Evolutionary conservation across 2,329 filamentous ascomycete species (phyloP), one percentile per base, ranked within the genome.

Genomic region (Hirsutella thompsonii): DNA sequence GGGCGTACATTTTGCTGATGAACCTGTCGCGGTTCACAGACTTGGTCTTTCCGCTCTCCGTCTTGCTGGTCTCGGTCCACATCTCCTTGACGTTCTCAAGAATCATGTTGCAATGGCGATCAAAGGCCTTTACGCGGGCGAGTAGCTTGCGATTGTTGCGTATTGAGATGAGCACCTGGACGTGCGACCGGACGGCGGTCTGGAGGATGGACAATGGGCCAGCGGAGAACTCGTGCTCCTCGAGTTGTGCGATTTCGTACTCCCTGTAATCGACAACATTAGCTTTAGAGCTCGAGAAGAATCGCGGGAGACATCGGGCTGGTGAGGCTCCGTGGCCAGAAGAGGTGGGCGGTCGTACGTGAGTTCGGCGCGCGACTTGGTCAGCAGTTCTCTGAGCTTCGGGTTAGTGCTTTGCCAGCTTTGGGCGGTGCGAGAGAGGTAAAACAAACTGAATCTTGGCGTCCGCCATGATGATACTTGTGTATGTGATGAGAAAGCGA

Each of bases 81-180:
- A 98, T 96, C 69, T 98, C 92, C 73, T 67, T 66, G 36, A 93
- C 88, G 52, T 94, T 94, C 70, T 94, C 88, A 37, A 95, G 71
- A 3, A 94, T 85, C 92, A 98, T 96, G 68, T 98, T 98, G 76
- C 89, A 96, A 67, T 98, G 92, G 46, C 92, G 76, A 66, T 98
- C 92, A 61, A 98, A 98, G 6, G 92, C 92, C 72, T 98, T 98
- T 57, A 98, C 90, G 49, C 92, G 83, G 39, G 90, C 92, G 42
- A 98, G 81, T 37, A 98, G 75, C 72, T 98, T 98, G 66, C 90
- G 84, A 72, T 96, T 96, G 76, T 94, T 95, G 51, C 92, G 88
- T 68, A 90, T 90, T 41, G 87, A 94, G 59, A 98, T 95, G 49
- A 98, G 79, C 47, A 98, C 90, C 67, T 96, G 92, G 35, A 83